A percentile compares a stretch with the other conserved stretches of the same genome.
These are phyloP conservation scores for Saururus chinensis DNA, from an alignment of 164 flowering plant species.

Conservation along the genomic window DNA sequence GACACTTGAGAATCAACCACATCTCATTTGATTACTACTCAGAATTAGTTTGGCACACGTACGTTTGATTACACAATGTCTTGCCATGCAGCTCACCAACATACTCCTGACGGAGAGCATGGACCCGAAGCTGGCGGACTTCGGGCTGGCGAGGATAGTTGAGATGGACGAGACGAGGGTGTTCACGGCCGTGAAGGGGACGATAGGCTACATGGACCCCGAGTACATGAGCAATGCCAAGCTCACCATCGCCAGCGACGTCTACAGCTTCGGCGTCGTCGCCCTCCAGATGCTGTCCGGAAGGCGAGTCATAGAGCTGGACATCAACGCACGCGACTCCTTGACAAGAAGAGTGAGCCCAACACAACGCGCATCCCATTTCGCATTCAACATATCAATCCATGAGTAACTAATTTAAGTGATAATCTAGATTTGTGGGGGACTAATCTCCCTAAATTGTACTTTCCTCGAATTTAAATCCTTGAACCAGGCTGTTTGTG, in stretches of 20 bases:
- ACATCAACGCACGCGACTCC: conserved; percentile 58
- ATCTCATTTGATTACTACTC: too few relatives aligned
- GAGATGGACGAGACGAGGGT: conserved; percentile 71
- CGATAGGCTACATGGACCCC: conserved; percentile 78
- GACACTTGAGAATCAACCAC: too few relatives aligned
- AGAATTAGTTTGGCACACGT: too few relatives aligned
- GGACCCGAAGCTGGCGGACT: conserved; percentile 70
- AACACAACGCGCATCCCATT: too few relatives aligned
- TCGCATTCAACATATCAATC: too few relatives aligned
- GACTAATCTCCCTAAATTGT: too few relatives aligned
- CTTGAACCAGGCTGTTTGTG: background rate
- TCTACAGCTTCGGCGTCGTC: conserved; percentile 68
- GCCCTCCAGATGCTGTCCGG: conserved; percentile 59
- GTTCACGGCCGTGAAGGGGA: conserved; percentile 67
- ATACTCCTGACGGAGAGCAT: conserved; percentile 50
- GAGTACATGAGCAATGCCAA: conserved; percentile 75
- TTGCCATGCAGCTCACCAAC: conserved; percentile 48
- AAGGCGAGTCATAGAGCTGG: conserved; percentile 51
- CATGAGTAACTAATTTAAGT: too few relatives aligned
- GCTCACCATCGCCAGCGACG: conserved; percentile 62
- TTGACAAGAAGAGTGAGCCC: conserved; percentile 40
- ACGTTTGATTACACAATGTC: too few relatives aligned
- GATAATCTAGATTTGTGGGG: too few relatives aligned
- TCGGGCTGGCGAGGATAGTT: conserved; percentile 67
- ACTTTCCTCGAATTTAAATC: too few relatives aligned